Conservation (phyloP, 2,329 filamentous ascomycete species). For the Calonectria henricotiae region DNA sequence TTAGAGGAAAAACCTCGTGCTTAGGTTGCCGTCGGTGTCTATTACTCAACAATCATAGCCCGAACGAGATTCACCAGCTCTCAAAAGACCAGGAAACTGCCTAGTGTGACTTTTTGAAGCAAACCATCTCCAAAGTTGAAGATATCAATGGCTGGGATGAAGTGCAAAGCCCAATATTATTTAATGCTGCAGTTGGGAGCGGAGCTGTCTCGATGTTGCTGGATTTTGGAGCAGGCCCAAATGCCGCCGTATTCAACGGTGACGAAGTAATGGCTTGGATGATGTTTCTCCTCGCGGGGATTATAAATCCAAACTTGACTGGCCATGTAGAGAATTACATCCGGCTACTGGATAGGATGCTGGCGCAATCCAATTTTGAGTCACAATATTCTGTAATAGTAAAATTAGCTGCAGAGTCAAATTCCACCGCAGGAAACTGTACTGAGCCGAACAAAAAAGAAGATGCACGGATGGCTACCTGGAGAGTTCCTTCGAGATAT, state of each 20-base stretch:
- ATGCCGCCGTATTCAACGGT: background rate
- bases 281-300: constrained; percentile 6
- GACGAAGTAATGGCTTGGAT: background rate
- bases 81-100: background rate
- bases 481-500: background rate
- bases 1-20: too few relatives aligned
- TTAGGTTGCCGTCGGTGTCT: background rate
- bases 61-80: background rate
- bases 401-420: background rate
- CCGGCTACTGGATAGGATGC: background rate
- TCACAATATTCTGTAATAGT: background rate
- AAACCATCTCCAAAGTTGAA: background rate
- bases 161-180: background rate
- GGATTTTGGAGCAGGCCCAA: background rate
- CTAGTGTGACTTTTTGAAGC: constrained; percentile 4
- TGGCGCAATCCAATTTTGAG: background rate
- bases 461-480: background rate
- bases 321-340: background rate
- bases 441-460: background rate
- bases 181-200: constrained; percentile 2
- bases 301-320: background rate
- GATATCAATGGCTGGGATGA: background rate
- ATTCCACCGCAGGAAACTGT: background rate
- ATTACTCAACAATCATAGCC: background rate
- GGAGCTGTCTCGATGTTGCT: background rate